Evolutionary conservation across 345 rosid species (phyloP).

Genomic region (Stellera chamaejasme): DNA sequence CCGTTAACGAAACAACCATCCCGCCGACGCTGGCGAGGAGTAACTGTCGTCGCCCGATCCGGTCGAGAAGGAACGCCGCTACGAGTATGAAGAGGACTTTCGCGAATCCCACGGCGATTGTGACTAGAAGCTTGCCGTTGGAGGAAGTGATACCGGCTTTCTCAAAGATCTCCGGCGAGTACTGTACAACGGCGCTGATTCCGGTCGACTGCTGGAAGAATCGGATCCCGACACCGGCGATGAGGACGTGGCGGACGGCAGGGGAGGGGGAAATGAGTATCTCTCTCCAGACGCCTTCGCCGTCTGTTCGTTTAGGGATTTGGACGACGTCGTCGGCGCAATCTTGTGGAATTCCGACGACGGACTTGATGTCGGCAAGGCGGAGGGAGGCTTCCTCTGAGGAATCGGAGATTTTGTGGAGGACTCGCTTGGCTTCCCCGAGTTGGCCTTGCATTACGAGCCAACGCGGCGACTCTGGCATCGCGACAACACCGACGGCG

Average conservation of each 20-base stretch:
- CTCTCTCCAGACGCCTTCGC: conserved; percentile 11
- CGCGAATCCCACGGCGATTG: conserved; percentile 10
- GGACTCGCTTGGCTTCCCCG: conserved; percentile 13
- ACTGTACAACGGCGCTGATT: no score
- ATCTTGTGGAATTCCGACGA: conserved; percentile 10
- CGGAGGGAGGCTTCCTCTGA: neutral
- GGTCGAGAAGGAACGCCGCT: conserved; percentile 12
- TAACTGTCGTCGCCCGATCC: conserved; percentile 11
- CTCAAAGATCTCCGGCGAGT: conserved; percentile 6
- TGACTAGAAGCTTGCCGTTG: conserved; percentile 8
- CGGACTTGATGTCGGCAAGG: conserved; percentile 12
- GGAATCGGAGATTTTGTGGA: conserved; percentile 9
- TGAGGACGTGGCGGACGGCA: conserved; percentile 11
- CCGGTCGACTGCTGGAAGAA: conserved; percentile 8
- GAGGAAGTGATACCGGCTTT: conserved; percentile 7
- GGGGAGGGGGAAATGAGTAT: conserved; percentile 5
- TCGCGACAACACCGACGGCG: conserved; percentile 4
- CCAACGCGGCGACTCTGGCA: conserved; percentile 20
- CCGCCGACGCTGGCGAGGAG: conserved; percentile 13
- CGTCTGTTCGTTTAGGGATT: conserved; percentile 1
- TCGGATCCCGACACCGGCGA: conserved; percentile 10
- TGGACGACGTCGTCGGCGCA: conserved; percentile 5
- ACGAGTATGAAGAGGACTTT: conserved; percentile 12
- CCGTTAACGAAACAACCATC: conserved; percentile 2
- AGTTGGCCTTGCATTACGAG: conserved; percentile 12